phyloP scores from a whole-genome alignment of 2,329 filamentous ascomycete genomes.

The Macrophomina pseudophaseolina region DNA sequence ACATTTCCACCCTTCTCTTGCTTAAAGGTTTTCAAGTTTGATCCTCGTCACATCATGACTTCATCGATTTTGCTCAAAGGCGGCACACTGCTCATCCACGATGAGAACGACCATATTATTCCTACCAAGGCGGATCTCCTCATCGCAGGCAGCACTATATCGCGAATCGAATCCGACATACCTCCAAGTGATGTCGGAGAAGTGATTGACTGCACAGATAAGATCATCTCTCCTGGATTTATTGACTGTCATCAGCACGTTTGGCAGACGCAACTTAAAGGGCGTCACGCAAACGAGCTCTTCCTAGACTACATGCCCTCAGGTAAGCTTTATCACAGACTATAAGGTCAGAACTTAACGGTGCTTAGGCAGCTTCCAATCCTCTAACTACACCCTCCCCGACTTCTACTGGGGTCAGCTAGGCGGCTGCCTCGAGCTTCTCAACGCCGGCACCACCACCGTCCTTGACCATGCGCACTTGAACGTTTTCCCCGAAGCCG shows the following conservation, averaged over 20 bases:
- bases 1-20: too few species aligned
- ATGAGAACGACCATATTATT: conserved; percentile 37
- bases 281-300: conserved; percentile 56
- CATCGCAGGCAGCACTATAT: conserved; percentile 43
- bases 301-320: conserved; percentile 50
- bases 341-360: not conserved
- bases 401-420: conserved; percentile 35
- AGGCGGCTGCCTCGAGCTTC: conserved; percentile 54
- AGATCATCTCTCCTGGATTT: conserved; percentile 63
- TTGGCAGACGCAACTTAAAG: conserved; percentile 62
- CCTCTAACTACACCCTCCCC: conserved; percentile 31
- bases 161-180: conserved; percentile 40
- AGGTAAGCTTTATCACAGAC: conserved; percentile 33
- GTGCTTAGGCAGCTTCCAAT: conserved; percentile 45
- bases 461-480: conserved; percentile 59
- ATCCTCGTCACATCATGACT: not conserved
- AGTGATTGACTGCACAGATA: conserved; percentile 54
- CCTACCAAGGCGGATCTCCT: conserved; percentile 40
- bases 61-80: conserved; percentile 42
- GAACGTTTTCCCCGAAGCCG: conserved; percentile 33
- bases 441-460: conserved; percentile 61
- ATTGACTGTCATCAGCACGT: conserved; percentile 59
- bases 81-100: conserved; percentile 45
- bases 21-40: too few species aligned
- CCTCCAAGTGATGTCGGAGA: conserved; percentile 39